These are phyloP conservation scores for Podaxis rugospora DNA, from an alignment of 768 basidiomycete species.

Conservation along the genomic window DNA sequence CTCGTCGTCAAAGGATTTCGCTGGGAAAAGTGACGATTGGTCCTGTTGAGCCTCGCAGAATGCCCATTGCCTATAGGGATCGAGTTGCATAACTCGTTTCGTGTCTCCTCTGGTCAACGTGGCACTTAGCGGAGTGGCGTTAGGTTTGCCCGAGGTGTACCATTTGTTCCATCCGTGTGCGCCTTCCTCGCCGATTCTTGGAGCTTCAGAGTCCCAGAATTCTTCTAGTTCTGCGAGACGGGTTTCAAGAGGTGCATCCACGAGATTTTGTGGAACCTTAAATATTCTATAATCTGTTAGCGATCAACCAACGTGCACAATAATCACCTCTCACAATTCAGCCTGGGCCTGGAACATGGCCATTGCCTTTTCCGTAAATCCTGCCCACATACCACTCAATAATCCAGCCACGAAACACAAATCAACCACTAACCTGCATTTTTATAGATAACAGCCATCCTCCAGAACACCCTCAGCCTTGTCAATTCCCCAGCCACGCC, in stretches of 20 bases:
- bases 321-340: conserved; percentile 57
- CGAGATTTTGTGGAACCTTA: conserved; percentile 44
- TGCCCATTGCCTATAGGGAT: conserved; percentile 71
- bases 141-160: conserved; percentile 41
- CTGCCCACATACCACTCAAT: conserved; percentile 30
- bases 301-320: neutral
- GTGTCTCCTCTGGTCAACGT: conserved; percentile 8
- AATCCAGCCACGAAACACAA: neutral
- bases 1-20: conserved; percentile 47
- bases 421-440: conserved; percentile 51
- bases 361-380: conserved; percentile 67
- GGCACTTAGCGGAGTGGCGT: conserved; percentile 10
- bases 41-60: conserved; percentile 51
- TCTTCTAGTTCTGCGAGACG: conserved; percentile 63
- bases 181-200: conserved; percentile 66
- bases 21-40: conserved; percentile 37
- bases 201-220: conserved; percentile 81
- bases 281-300: conserved; percentile 44
- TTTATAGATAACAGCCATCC: conserved; percentile 55
- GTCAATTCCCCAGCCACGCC: conserved; percentile 44
- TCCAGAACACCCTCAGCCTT: conserved; percentile 66
- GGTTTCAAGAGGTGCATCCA: conserved; percentile 35
- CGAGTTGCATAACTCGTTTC: conserved; percentile 28
- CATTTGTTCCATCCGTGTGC: conserved; percentile 70
- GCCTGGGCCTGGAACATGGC: conserved; percentile 83